phyloP scores from a whole-genome alignment of 2,329 filamentous ascomycete genomes.

The Neophaeococcomyces mojaviensis region DNA sequence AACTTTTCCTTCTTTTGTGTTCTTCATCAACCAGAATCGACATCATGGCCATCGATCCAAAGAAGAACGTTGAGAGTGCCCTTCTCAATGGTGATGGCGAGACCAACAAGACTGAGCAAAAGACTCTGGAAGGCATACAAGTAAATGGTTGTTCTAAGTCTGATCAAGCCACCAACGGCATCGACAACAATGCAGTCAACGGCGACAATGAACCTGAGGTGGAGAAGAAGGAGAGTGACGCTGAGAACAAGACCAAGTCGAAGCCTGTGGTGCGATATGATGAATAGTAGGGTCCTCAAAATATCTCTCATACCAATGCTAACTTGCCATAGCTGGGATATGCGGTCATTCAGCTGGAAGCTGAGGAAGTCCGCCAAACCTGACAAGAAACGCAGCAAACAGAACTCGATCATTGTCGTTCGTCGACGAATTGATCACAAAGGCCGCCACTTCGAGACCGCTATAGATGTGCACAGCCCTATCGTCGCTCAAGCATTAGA shows the following conservation, averaged over 20 bases:
- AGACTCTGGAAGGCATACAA: too few relatives aligned
- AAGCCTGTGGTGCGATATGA: slow-evolving; percentile 3
- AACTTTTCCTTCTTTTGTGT: neutral
- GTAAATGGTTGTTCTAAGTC: neutral
- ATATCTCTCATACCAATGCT: neutral
- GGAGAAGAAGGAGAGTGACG: neutral
- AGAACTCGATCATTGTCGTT: neutral
- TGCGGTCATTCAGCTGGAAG: slow-evolving; percentile 3
- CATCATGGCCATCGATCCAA: neutral
- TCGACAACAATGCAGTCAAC: neutral
- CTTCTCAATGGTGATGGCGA: too few relatives aligned
- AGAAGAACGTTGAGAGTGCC: neutral
- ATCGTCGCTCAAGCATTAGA: neutral
- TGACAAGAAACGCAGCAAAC: slow-evolving; percentile 1
- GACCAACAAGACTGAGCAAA: too few relatives aligned
- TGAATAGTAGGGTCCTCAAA: neutral
- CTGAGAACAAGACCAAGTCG: neutral
- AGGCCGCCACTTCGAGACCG: slow-evolving; percentile 3
- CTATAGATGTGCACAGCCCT: slow-evolving; percentile 1
- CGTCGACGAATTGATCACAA: slow-evolving; percentile 4
- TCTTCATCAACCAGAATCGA: too few relatives aligned
- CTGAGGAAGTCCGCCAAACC: slow-evolving; percentile 3
- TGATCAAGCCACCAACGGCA: neutral
- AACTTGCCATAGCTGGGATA: neutral
- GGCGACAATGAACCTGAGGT: neutral